These are phyloP conservation scores for Phytophthora citricola DNA, from an alignment of 352 stramenopile species.

Conservation along the genomic window DNA sequence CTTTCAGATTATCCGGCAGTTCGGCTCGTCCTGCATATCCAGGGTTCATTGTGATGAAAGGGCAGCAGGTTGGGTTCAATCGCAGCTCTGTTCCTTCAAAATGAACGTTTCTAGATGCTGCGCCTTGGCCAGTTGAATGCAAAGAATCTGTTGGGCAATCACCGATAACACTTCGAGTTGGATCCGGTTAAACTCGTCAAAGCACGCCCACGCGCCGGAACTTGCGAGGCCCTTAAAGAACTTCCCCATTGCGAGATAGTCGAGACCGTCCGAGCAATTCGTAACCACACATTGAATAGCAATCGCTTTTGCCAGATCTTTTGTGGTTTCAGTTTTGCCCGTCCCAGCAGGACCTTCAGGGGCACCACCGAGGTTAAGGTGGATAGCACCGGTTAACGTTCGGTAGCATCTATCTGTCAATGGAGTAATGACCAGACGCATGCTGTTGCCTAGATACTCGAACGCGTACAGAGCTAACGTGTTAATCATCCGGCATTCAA, in stretches of 20 bases:
- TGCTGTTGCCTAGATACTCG: slow-evolving; percentile 94
- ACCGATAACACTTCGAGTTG: slow-evolving; percentile 93
- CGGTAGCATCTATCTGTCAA: slow-evolving; percentile 93
- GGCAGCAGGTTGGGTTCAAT: slow-evolving; percentile 91
- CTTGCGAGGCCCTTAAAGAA: slow-evolving; percentile 94
- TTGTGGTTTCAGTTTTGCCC: slow-evolving; percentile 94
- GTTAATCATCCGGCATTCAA: slow-evolving; percentile 94
- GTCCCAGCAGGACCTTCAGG: slow-evolving; percentile 91
- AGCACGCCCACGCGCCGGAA: slow-evolving; percentile 92
- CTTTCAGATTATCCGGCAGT: slow-evolving; percentile 93
- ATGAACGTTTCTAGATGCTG: slow-evolving; percentile 84
- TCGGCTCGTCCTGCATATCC: slow-evolving; percentile 90
- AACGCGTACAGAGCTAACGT: slow-evolving; percentile 92
- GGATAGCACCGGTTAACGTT: slow-evolving; percentile 91
- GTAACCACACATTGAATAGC: slow-evolving; percentile 95
- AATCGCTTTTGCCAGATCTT: slow-evolving; percentile 92
- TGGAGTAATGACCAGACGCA: slow-evolving; percentile 93
- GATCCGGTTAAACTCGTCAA: slow-evolving; percentile 95
- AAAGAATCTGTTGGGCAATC: slow-evolving; percentile 93
- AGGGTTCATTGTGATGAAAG: slow-evolving; percentile 95
- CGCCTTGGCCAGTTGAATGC: slow-evolving; percentile 89
- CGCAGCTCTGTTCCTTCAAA: slow-evolving; percentile 91
- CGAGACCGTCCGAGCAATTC: slow-evolving; percentile 91
- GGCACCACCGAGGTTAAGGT: slow-evolving; percentile 91
- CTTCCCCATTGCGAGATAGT: slow-evolving; percentile 94